Evolutionary conservation across 768 basidiomycete species (phyloP).

Genomic region (Rhodosporidiobolus sp.): DNA sequence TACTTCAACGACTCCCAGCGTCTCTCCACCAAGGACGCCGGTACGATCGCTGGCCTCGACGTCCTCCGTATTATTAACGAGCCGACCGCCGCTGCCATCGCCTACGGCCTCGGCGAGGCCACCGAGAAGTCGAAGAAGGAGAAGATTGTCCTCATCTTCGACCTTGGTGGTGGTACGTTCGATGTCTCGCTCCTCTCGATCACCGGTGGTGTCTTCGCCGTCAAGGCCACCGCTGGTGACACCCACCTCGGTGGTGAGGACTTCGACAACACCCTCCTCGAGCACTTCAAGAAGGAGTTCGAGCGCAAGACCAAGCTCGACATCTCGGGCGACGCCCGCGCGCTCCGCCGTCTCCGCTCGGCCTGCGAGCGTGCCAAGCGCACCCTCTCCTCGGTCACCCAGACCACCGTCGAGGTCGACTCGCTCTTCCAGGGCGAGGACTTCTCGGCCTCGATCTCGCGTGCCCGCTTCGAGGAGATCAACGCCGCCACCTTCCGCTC

Average conservation of each 20-base stretch:
- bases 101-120: constrained; percentile 77
- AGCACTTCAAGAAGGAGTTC: constrained; percentile 99
- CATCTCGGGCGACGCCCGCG: constrained; percentile 94
- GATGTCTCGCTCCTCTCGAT: constrained; percentile 99
- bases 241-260: constrained; percentile 99
- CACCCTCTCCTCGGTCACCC: constrained; percentile 94
- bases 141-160: constrained; percentile 99
- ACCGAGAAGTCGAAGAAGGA: constrained; percentile 81
- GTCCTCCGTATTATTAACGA: constrained; percentile 99
- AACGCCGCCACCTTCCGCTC: constrained; percentile 93
- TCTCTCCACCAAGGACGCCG: constrained; percentile 98
- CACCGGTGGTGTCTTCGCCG: constrained; percentile 95
- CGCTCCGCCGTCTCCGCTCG: constrained; percentile 87
- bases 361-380: constrained; percentile 99
- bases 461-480: constrained; percentile 99
- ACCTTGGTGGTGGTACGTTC: constrained; percentile 99
- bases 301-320: constrained; percentile 95
- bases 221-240: constrained; percentile 98
- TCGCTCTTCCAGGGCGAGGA: constrained; percentile 97
- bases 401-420: constrained; percentile 99
- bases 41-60: constrained; percentile 94
- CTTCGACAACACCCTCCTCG: constrained; percentile 95
- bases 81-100: constrained; percentile 98
- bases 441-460: constrained; percentile 97
- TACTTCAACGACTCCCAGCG: constrained; percentile 99